A percentile compares a stretch with the other conserved stretches of the same genome.
Evolutionary conservation across 2,329 filamentous ascomycete species (phyloP).

Genomic region (Lasiodiplodia hormozganensis): DNA sequence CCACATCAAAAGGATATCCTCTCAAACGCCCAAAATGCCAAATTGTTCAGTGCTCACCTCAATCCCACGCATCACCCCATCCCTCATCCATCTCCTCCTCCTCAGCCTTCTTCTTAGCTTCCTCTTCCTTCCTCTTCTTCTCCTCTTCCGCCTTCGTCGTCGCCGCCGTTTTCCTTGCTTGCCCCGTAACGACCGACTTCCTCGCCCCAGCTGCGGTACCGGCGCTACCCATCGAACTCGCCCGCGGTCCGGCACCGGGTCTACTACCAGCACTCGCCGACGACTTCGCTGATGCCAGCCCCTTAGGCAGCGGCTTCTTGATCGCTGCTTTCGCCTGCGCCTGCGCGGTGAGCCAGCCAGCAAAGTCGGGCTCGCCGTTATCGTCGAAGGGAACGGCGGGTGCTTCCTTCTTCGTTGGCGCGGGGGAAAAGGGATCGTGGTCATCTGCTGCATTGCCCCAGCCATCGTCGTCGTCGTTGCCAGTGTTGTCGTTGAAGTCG

Average conservation of each 20-base stretch:
- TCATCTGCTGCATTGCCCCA: constrained; percentile 72
- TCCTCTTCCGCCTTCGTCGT: constrained; percentile 31
- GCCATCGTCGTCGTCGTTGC: constrained; percentile 65
- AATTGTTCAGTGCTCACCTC: background rate
- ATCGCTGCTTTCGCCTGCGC: constrained; percentile 68
- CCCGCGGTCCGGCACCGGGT: constrained; percentile 42
- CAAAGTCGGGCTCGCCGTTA: constrained; percentile 90
- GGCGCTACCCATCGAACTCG: constrained; percentile 41
- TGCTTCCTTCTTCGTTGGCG: constrained; percentile 36
- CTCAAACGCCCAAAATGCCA: constrained; percentile 19
- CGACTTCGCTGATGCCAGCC: constrained; percentile 65
- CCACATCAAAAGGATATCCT: background rate
- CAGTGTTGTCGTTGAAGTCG: constrained; percentile 48
- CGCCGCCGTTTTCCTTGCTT: constrained; percentile 30
- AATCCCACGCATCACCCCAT: constrained; percentile 31
- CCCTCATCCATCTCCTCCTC: constrained; percentile 28
- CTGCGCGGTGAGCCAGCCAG: constrained; percentile 91
- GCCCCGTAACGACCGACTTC: constrained; percentile 33
- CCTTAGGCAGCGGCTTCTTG: constrained; percentile 81
- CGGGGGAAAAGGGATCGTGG: constrained; percentile 52
- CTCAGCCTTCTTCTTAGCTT: constrained; percentile 31
- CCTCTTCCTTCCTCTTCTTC: constrained; percentile 32
- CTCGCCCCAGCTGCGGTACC: constrained; percentile 38
- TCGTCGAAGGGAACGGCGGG: constrained; percentile 72
- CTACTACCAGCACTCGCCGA: constrained; percentile 47